Percentiles rank a stretch among this genome's conserved stretches.
phyloP scores from a whole-genome alignment of 148 eudicot genomes.

The Rhododendron ovatum region DNA sequence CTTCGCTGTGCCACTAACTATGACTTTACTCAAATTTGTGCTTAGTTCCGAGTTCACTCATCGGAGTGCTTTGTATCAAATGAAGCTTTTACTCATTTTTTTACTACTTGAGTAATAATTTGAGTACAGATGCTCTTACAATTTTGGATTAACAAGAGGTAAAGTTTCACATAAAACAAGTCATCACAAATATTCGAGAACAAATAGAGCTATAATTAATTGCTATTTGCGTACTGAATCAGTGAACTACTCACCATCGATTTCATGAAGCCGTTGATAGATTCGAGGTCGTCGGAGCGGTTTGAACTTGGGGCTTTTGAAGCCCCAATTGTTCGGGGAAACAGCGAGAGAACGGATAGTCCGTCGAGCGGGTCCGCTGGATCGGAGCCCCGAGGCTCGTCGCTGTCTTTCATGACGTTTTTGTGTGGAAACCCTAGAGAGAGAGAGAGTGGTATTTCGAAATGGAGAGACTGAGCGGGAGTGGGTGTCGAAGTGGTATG shows the following conservation, averaged over 20 bases:
- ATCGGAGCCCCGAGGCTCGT: conserved; percentile 14
- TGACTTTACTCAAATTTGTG: neutral
- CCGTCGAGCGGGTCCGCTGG: conserved; percentile 12
- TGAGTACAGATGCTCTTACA: neutral
- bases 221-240: neutral
- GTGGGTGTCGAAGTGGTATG: neutral
- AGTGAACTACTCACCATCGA: conserved; percentile 29
- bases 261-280: conserved; percentile 34
- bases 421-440: conserved; percentile 9
- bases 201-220: neutral
- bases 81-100: neutral
- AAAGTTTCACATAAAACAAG: neutral
- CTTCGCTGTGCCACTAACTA: neutral
- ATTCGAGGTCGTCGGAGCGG: conserved; percentile 19
- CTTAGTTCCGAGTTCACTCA: neutral
- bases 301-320: neutral
- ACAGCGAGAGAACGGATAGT: neutral
- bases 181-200: neutral
- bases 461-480: conserved; percentile 14
- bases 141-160: neutral
- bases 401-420: neutral
- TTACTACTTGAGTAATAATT: neutral
- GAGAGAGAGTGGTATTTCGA: neutral
- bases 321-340: conserved; percentile 20
- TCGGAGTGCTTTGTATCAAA: neutral